Conservation (phyloP, 2,329 filamentous ascomycete genomes). For the Penicillium sp. region DNA sequence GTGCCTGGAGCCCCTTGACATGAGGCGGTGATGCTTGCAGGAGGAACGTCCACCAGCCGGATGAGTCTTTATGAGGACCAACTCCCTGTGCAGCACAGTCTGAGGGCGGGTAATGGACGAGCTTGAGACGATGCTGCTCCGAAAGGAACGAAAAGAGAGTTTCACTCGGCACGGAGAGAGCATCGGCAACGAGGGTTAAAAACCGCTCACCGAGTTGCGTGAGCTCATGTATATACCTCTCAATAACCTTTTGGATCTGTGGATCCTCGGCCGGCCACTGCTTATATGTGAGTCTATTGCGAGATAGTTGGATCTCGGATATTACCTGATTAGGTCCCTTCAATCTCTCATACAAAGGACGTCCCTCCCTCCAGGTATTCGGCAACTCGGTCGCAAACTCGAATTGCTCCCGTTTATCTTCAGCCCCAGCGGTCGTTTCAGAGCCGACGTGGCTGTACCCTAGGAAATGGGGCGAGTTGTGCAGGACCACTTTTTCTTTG, state of each 20-base stretch:
- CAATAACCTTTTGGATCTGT: constrained; percentile 36
- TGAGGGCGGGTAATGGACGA: constrained; percentile 50
- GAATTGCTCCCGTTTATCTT: constrained; percentile 55
- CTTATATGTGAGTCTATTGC: constrained; percentile 5
- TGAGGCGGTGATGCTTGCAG: constrained; percentile 54
- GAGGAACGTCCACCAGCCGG: constrained; percentile 61
- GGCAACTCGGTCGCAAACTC: constrained; percentile 56
- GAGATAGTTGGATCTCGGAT: background rate
- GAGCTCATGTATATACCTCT: constrained; percentile 50
- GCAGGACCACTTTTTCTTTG: constrained; percentile 24
- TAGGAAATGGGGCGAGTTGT: constrained; percentile 56
- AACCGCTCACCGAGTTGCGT: constrained; percentile 51
- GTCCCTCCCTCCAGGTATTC: constrained; percentile 31
- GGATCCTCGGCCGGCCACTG: constrained; percentile 44
- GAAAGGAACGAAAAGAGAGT: constrained; percentile 52
- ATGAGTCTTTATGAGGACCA: constrained; percentile 59
- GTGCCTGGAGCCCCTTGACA: constrained; percentile 42
- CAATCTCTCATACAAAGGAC: constrained; percentile 42
- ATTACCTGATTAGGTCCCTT: constrained; percentile 48
- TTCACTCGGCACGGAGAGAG: constrained; percentile 47
- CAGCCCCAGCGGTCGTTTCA: constrained; percentile 52
- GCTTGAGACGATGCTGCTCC: constrained; percentile 56
- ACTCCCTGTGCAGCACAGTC: constrained; percentile 47
- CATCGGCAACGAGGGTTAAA: constrained; percentile 53
- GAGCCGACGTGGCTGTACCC: constrained; percentile 54